These are phyloP conservation scores for Bimuria novae-zelandiae DNA, from an alignment of 2,329 filamentous ascomycete species.

Conservation along the genomic window DNA sequence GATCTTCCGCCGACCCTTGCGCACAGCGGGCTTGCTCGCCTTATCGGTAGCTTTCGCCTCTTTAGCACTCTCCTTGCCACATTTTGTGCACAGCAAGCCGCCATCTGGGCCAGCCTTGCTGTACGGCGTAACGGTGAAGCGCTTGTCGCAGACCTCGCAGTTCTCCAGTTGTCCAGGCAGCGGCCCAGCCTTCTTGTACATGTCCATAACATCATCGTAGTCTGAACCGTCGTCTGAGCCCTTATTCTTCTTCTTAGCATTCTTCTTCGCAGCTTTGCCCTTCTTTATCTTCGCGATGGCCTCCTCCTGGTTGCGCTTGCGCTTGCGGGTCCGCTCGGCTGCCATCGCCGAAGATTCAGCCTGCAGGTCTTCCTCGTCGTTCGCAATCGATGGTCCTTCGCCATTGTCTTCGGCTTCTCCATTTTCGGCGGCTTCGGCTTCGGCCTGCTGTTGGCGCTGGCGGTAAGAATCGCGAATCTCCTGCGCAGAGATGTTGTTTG, in stretches of 20 bases:
- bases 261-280: conserved; percentile 56
- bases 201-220: conserved; percentile 56
- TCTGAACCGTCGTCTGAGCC: conserved; percentile 51
- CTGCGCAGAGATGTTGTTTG: conserved; percentile 72
- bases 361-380: conserved; percentile 40
- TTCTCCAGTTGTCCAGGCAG: conserved; percentile 87
- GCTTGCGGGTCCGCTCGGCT: conserved; percentile 56
- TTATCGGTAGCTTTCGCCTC: conserved; percentile 65
- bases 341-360: conserved; percentile 47
- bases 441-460: conserved; percentile 56
- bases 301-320: conserved; percentile 61
- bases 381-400: conserved; percentile 40
- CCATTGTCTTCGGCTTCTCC: conserved; percentile 42
- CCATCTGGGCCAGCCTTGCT: conserved; percentile 81
- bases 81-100: conserved; percentile 81
- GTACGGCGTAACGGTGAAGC: conserved; percentile 92
- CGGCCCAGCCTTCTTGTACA: conserved; percentile 62
- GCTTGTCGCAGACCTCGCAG: conserved; percentile 81
- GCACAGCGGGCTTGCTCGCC: conserved; percentile 60
- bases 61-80: conserved; percentile 74
- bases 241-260: conserved; percentile 49
- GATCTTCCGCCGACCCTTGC: conserved; percentile 71
- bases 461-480: conserved; percentile 66
- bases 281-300: conserved; percentile 49
- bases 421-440: conserved; percentile 42